Base-by-base conservation (phyloP, 768 basidiomycete genomes). In the Boletus vermiculosoides region DNA sequence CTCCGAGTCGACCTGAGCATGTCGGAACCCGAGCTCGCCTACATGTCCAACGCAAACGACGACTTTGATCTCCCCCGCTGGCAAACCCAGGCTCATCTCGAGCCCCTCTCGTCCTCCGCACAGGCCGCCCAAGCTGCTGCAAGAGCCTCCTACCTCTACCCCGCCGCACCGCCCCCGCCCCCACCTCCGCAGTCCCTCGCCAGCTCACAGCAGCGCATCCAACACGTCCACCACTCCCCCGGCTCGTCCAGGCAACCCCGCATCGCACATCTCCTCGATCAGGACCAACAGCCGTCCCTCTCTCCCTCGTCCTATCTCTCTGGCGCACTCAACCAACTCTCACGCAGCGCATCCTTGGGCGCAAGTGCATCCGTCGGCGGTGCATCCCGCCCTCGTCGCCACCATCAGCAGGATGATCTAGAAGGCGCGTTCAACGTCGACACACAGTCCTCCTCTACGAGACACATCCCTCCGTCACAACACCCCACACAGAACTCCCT, bases 21-120 rank as follows among this genome's bases (percentile, higher is more conserved):
- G 86, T 87, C 86, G 67, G 85, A 88, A 82, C 80, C 85, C 70
- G 85, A 88, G 77, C 80, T 85, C 57, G 80, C 79, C 63, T 87
- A 85, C 82, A 88, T 89, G 78, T 78, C 80, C 76, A 83, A 83
- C 77, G 74, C 84, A 67, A 88, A 89, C 85, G 88, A 90, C 78
- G 84, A 83, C 76, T 92, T 89, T 76, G 88, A 90, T 71, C 80
- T 82, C 55, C 80, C 82, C 59, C 80, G 80, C 66, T 82, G 79
- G 80, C 79, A 78, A 61, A 77, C 79, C 15, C 78, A 78, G 67
- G 67, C 74, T 34, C 69, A 72, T 42, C 69, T 75, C 66, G 78
- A 80, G 70, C 66, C 76, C 51, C 73, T 79, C 58, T 77, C 79
- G 7, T 87, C 85, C 74, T 78, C 85, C 23, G 81, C 84, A 0